A percentile compares a stretch with the other conserved stretches of the same genome.
Evolutionary conservation across 176 grass and related monocot species (phyloP).

Genomic region (Carex myosuroides): DNA sequence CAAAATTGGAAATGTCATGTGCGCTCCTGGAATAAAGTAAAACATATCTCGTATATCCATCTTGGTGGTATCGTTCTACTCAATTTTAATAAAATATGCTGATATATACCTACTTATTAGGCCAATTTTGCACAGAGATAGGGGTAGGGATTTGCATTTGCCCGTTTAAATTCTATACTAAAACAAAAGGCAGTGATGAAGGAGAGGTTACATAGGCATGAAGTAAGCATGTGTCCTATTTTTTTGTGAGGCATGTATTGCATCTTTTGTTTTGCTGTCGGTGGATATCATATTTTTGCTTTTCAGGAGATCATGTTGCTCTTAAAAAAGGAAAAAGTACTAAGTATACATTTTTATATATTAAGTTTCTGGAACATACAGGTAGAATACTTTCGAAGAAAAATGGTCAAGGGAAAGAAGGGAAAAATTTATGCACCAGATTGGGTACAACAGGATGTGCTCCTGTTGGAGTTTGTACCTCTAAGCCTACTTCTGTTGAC

Average conservation of each 20-base stretch:
- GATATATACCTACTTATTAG: not conserved
- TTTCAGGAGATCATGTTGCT: not conserved
- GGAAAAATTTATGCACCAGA: conserved; percentile 8
- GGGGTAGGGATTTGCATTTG: too few species aligned
- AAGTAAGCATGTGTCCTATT: not conserved
- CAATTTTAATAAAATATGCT: not conserved
- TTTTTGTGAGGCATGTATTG: not conserved
- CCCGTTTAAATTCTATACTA: too few species aligned
- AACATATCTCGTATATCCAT: not conserved
- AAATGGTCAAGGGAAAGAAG: conserved; percentile 4
- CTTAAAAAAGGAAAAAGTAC: not conserved
- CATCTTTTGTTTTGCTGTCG: not conserved
- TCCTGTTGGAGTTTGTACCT: not conserved
- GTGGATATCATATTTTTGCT: not conserved
- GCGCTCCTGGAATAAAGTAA: not conserved
- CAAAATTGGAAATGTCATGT: not conserved
- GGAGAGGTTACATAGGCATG: not conserved
- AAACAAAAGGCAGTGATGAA: not conserved
- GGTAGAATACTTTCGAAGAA: conserved; percentile 7
- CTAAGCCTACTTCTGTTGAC: conserved; percentile 7
- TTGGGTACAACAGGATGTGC: not conserved
- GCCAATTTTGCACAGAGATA: not conserved
- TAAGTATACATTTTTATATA: not conserved
- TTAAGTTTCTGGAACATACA: conserved; percentile 9
- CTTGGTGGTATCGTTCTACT: not conserved